A percentile compares a stretch with the other conserved stretches of the same genome.
phyloP scores from a whole-genome alignment of 345 rosid species.

The Populus deltoides region DNA sequence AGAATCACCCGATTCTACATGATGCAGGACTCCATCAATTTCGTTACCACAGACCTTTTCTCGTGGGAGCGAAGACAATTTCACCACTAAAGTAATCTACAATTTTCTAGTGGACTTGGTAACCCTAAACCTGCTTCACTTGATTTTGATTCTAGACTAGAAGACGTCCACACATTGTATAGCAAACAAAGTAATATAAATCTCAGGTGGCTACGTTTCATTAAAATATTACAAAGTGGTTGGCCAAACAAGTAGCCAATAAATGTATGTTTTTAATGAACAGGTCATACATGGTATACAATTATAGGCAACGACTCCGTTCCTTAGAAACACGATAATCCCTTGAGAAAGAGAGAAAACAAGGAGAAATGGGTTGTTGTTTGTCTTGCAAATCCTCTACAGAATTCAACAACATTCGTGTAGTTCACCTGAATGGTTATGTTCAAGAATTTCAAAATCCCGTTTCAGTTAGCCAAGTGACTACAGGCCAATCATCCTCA shows the following conservation, averaged over 20 bases:
- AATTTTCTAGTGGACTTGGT: background rate
- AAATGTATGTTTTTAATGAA: background rate
- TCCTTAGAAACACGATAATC: background rate
- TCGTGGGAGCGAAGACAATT: background rate
- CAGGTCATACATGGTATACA: background rate
- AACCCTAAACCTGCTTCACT: background rate
- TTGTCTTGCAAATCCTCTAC: slow-evolving; percentile 22
- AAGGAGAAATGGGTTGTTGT: slow-evolving; percentile 32
- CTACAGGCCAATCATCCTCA: slow-evolving; percentile 23
- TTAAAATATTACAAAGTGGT: background rate
- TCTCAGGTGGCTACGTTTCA: background rate
- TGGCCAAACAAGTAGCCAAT: background rate
- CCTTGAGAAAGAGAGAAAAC: background rate
- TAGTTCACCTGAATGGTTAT: slow-evolving; percentile 44
- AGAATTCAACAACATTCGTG: slow-evolving; percentile 25
- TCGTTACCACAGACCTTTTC: too few relatives aligned
- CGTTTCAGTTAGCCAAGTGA: slow-evolving; percentile 30
- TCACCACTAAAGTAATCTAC: background rate
- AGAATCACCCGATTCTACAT: rapidly evolving
- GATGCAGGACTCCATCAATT: too few relatives aligned
- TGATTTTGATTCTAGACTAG: background rate
- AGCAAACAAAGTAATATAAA: background rate
- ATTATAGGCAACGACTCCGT: background rate
- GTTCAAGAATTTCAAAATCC: slow-evolving; percentile 41
- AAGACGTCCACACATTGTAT: background rate